Evolutionary conservation across 345 rosid species (phyloP).

Genomic region (Lepidium aucheri): DNA sequence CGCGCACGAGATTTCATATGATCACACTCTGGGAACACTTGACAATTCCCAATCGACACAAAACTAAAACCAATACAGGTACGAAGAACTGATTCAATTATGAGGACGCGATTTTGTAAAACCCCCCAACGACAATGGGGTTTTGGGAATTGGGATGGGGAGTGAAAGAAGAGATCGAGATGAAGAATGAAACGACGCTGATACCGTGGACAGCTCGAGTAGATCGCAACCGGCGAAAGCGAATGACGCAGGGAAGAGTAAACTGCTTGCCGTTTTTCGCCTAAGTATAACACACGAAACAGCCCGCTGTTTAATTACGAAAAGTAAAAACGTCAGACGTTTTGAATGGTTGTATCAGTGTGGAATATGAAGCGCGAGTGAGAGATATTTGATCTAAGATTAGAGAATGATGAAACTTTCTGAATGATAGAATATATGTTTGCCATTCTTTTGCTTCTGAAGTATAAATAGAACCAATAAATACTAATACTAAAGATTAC

Average conservation of each 20-base stretch:
- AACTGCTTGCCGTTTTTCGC: constrained; percentile 18
- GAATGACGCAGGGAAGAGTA: constrained; percentile 1
- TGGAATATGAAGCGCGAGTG: not conserved
- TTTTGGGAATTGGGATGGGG: constrained; percentile 8
- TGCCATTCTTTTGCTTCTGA: not conserved
- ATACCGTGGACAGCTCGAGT: not conserved
- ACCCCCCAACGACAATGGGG: not conserved
- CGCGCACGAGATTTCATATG: constrained; percentile 45
- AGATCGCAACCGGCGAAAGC: constrained; percentile 19
- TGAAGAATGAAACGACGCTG: constrained; percentile 17
- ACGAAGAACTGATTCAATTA: not conserved
- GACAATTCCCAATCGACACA: not conserved
- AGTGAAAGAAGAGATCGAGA: constrained; percentile 3
- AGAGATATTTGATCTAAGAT: not conserved
- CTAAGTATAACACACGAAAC: not conserved
- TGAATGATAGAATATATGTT: not conserved
- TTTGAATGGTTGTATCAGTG: not conserved
- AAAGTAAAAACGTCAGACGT: not conserved
- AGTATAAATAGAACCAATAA: constrained; percentile 7
- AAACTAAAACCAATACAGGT: not conserved
- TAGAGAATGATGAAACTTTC: not conserved
- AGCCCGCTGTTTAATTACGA: constrained; percentile 1
- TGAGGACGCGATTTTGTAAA: not conserved
- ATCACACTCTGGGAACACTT: constrained; percentile 21
- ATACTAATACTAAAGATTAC: constrained; percentile 24